These are phyloP conservation scores for Paxillus rubicundulus DNA, from an alignment of 768 basidiomycete genomes.

Conservation along the genomic window DNA sequence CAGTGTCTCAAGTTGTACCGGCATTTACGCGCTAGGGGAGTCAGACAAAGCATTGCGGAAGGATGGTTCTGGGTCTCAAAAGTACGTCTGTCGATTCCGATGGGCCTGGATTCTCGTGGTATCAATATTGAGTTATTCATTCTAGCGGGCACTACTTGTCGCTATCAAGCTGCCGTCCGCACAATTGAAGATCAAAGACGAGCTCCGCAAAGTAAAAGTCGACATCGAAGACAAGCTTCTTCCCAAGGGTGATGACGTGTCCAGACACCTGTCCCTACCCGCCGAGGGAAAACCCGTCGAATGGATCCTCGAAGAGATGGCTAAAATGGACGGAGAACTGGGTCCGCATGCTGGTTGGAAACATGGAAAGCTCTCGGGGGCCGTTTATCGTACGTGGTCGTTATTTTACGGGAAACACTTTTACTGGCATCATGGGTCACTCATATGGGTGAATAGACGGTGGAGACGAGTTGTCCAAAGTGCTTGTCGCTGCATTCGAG, in stretches of 20 bases:
- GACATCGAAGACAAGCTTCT: slow-evolving; percentile 69
- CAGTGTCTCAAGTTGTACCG: slow-evolving; percentile 28
- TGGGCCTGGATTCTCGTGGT: not conserved
- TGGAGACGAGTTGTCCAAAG: slow-evolving; percentile 72
- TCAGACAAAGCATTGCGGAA: slow-evolving; percentile 25
- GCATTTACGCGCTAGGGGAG: slow-evolving; percentile 39
- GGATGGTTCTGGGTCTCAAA: slow-evolving; percentile 29
- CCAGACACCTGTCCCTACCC: slow-evolving; percentile 67
- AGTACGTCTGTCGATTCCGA: slow-evolving; percentile 14
- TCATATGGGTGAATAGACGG: slow-evolving; percentile 52
- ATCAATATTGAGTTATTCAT: not conserved
- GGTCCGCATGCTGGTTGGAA: slow-evolving; percentile 52
- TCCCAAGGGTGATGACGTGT: slow-evolving; percentile 58
- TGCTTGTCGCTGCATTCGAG: slow-evolving; percentile 78
- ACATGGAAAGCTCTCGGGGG: slow-evolving; percentile 76
- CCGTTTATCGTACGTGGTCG: slow-evolving; percentile 71
- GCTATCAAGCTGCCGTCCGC: slow-evolving; percentile 60
- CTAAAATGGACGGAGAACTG: slow-evolving; percentile 67
- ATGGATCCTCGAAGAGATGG: slow-evolving; percentile 79
- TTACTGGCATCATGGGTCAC: not conserved
- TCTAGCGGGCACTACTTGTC: slow-evolving; percentile 54
- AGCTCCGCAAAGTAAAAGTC: slow-evolving; percentile 62
- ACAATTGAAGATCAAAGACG: slow-evolving; percentile 53
- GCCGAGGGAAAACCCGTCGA: slow-evolving; percentile 59
- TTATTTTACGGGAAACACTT: not conserved